Evolutionary conservation across 345 rosid genomes (phyloP), one percentile per base, ranked within the genome.

Genomic region (Orychophragmus violaceus): DNA sequence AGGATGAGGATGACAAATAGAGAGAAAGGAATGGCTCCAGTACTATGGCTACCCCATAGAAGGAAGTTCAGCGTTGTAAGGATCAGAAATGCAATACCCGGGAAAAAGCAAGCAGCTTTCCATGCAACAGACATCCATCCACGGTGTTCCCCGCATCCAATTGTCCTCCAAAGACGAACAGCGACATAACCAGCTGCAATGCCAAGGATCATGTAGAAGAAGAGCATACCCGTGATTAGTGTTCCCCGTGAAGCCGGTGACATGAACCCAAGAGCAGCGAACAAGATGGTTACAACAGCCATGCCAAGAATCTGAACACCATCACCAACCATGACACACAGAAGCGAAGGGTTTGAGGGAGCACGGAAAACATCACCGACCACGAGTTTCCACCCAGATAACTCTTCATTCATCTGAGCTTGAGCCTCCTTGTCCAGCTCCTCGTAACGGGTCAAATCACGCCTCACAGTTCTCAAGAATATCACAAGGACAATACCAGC

Each of bases 351-450:
- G 69, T 79, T 79, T 13, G 65, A 59, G 4, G 92, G 92, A 39
- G 84, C 83, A 24, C 89, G 85, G 74, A 86, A 86, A 64, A 86
- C 92, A 73, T 84, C 92, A n/a, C 87, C 89, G 1, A 86, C 92
- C 14, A 90, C 88, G 64, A 86, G 90, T 68, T 85, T 85, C 87
- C 90, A 85, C 18, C 96, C 94, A 42, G 94, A 89, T 49, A 87
- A 77, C 81, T 89, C 96, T 80, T 89, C 94, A 16, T 87, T 89
- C 96, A 89, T 87, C 82, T 89, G 96, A 54, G 91, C 89, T 52
- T 89, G 94, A 42, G 94, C 91, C 65, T 89, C 96, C 79, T 87
- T 87, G 80, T 90, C 95, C 10, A 90, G 83, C 72, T 90, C 97
- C 84, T 90, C 97, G 30, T 90, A 90, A 4, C 81, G 88, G 3